These are phyloP conservation scores for Tricholoma saponaceum DNA, from an alignment of 768 basidiomycete species.

Conservation along the genomic window DNA sequence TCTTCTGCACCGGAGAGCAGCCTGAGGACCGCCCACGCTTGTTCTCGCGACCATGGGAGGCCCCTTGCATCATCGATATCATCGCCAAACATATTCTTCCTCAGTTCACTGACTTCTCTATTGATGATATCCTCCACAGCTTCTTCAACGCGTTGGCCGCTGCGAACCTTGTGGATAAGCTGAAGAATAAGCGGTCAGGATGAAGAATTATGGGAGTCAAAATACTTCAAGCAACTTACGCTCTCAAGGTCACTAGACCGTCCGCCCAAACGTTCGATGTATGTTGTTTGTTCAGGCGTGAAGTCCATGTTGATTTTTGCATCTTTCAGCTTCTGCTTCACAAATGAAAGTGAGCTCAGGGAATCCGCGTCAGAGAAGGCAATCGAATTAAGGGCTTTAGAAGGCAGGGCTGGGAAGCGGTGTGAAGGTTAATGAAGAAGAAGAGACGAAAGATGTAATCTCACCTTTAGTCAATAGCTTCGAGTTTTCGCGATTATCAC, in stretches of 20 bases:
- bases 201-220: too few relatives aligned
- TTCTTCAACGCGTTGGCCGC: slow-evolving; percentile 65
- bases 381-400: slow-evolving; percentile 77
- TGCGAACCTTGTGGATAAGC: slow-evolving; percentile 84
- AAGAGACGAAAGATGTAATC: neutral
- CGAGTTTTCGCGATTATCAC: slow-evolving; percentile 84
- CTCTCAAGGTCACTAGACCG: slow-evolving; percentile 86
- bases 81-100: slow-evolving; percentile 92
- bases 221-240: slow-evolving; percentile 38
- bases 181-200: slow-evolving; percentile 22
- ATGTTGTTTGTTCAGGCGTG: slow-evolving; percentile 47
- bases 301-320: slow-evolving; percentile 50
- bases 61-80: slow-evolving; percentile 84
- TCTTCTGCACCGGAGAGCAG: slow-evolving; percentile 63
- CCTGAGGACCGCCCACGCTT: slow-evolving; percentile 83
- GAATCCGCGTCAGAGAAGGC: slow-evolving; percentile 84
- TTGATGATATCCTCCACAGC: slow-evolving; percentile 89
- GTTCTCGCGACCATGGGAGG: slow-evolving; percentile 80
- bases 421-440: neutral
- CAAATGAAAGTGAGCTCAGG: slow-evolving; percentile 72
- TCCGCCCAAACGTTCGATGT: slow-evolving; percentile 80
- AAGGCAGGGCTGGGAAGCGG: slow-evolving; percentile 59
- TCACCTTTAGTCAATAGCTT: slow-evolving; percentile 81
- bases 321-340: slow-evolving; percentile 72
- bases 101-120: slow-evolving; percentile 74